These are phyloP conservation scores for Colletotrichum siamense DNA, from an alignment of 2,329 filamentous ascomycete species.

Conservation along the genomic window DNA sequence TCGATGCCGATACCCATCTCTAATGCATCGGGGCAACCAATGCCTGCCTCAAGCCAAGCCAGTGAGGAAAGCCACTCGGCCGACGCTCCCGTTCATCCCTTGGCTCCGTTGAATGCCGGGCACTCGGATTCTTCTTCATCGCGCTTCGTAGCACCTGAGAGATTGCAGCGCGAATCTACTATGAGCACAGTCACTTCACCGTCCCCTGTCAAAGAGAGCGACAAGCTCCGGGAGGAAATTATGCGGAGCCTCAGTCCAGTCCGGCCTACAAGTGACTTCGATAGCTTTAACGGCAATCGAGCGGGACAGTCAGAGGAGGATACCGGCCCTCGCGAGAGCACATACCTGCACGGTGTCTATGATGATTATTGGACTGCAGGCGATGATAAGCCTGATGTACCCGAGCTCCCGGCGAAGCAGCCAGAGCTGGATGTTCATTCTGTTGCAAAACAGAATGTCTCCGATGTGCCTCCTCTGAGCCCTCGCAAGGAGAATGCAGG, in stretches of 20 bases:
- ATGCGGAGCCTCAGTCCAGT: conserved; percentile 69
- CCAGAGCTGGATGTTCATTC: neutral
- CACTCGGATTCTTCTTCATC: conserved; percentile 26
- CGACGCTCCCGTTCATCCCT: neutral
- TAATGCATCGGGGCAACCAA: neutral
- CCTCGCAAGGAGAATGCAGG: conserved; percentile 19
- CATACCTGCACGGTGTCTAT: conserved; percentile 69
- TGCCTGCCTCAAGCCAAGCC: neutral
- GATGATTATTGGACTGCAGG: conserved; percentile 68
- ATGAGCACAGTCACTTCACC: conserved; percentile 54
- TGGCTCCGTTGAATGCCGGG: conserved; percentile 24
- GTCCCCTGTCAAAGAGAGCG: conserved; percentile 70
- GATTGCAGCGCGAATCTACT: conserved; percentile 47
- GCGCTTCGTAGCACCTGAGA: conserved; percentile 38
- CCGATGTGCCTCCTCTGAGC: conserved; percentile 16
- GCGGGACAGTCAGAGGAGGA: neutral
- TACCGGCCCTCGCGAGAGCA: conserved; percentile 55
- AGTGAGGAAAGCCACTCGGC: neutral
- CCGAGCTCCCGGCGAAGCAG: neutral
- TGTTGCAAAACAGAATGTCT: neutral
- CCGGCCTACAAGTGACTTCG: conserved; percentile 28
- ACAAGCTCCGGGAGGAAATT: conserved; percentile 76
- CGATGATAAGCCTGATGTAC: conserved; percentile 40
- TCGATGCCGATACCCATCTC: conserved; percentile 1
- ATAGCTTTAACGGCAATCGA: neutral